Evolutionary conservation across 495 filamentous ascomycete genomes (phyloP).

Genomic region (Daldinia bambusicola): DNA sequence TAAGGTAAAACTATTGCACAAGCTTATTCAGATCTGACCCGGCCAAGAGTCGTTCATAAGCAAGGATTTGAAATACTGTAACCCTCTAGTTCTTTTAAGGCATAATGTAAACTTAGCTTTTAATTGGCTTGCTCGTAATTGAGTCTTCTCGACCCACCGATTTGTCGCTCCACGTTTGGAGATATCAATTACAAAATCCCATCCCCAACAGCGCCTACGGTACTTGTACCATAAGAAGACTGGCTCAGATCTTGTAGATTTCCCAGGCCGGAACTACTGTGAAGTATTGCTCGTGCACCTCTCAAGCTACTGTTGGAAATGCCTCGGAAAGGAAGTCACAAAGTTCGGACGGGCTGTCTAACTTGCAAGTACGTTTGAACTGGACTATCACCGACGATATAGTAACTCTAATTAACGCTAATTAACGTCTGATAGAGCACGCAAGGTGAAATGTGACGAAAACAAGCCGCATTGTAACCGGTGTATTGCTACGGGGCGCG

Average conservation of each 20-base stretch:
- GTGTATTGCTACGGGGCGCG: conserved; percentile 47
- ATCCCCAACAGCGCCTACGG: background rate
- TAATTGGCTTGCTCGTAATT: conserved; percentile 33
- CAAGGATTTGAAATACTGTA: conserved; percentile 14
- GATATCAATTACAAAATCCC: conserved; percentile 25
- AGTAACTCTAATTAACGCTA: background rate
- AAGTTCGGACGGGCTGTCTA: conserved; percentile 51
- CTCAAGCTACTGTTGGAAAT: conserved; percentile 27
- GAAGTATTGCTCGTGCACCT: conserved; percentile 4
- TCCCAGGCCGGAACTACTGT: background rate
- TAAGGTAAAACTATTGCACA: background rate
- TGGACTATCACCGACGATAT: conserved; percentile 5
- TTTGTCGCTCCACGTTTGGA: conserved; percentile 4
- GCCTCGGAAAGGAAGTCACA: conserved; percentile 53
- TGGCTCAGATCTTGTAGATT: conserved; percentile 13
- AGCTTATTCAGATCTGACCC: background rate
- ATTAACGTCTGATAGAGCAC: conserved; percentile 34
- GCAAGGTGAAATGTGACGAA: conserved; percentile 56
- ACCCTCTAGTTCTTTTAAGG: background rate
- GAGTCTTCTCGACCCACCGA: conserved; percentile 19
- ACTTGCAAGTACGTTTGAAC: conserved; percentile 53
- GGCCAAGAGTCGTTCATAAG: conserved; percentile 4
- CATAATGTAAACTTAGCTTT: background rate
- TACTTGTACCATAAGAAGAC: conserved; percentile 1
- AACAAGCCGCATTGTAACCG: conserved; percentile 47